phyloP scores from a whole-genome alignment of 164 flowering plant genomes.

The Buxus sempervirens region DNA sequence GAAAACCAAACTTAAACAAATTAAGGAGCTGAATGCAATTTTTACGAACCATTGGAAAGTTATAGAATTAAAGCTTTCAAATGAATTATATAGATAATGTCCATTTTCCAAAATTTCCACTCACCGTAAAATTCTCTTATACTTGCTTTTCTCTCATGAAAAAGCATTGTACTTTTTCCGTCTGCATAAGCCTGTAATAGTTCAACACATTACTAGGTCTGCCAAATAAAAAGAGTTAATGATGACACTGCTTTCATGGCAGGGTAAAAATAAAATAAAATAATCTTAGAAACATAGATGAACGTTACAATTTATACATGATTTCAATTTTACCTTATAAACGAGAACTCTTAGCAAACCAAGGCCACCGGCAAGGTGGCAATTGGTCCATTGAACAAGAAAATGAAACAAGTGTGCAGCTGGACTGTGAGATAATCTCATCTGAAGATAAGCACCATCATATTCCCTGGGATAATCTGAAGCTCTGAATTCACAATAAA shows the following conservation, averaged over 20 bases:
- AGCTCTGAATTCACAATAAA: conserved; percentile 46
- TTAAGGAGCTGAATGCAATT: too few species aligned
- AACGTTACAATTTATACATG: neutral
- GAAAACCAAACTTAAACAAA: neutral
- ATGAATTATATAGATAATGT: neutral
- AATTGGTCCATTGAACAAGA: conserved; percentile 91
- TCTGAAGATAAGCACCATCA: conserved; percentile 85
- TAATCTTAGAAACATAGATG: neutral
- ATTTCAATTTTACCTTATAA: conserved; percentile 60
- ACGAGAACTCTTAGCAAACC: conserved; percentile 87
- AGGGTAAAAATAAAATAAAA: neutral
- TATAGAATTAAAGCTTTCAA: neutral
- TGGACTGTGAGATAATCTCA: conserved; percentile 88
- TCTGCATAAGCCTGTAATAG: conserved; percentile 63
- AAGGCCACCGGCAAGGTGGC: conserved; percentile 85
- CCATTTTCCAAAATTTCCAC: conserved; percentile 13
- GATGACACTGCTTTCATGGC: neutral
- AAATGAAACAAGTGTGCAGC: conserved; percentile 81
- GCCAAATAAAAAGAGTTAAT: neutral
- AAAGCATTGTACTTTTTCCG: conserved; percentile 81
- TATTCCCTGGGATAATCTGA: conserved; percentile 71
- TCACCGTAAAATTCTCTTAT: conserved; percentile 80
- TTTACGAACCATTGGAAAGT: too few species aligned
- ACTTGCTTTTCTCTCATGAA: conserved; percentile 87
- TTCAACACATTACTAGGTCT: conserved; percentile 3